Evolutionary conservation across 2,329 filamentous ascomycete genomes (phyloP).

Genomic region (Claviceps africana): DNA sequence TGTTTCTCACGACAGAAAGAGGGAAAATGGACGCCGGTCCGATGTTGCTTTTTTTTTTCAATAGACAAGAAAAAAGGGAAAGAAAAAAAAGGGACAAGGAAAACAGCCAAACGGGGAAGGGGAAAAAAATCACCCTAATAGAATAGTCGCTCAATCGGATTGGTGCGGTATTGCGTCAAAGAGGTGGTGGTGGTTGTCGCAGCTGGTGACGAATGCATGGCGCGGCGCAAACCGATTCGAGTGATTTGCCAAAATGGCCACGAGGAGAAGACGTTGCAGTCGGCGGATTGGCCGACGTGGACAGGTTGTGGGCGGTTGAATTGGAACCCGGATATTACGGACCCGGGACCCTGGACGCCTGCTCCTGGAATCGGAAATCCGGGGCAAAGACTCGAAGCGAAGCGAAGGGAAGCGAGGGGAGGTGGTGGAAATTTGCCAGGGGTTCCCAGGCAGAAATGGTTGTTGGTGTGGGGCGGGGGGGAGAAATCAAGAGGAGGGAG

Average conservation of each 20-base stretch:
- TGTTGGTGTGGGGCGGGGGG: no score
- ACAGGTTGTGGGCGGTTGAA: background rate
- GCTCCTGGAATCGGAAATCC: background rate
- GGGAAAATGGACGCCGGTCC: background rate
- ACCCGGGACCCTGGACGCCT: no score
- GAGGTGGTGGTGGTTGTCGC: background rate
- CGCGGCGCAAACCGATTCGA: constrained; percentile 1
- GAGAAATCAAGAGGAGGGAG: no score
- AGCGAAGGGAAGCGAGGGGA: no score
- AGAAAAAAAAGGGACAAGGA: background rate
- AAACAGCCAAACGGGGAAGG: no score
- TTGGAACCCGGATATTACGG: background rate
- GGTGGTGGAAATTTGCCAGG: no score
- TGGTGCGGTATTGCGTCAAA: background rate
- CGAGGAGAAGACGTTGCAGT: background rate
- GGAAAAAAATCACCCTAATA: no score
- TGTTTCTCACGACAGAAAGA: background rate
- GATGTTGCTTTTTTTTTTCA: background rate
- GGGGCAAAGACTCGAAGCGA: background rate
- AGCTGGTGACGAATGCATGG: background rate
- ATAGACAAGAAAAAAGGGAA: background rate
- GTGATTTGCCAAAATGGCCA: background rate
- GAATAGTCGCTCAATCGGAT: no score
- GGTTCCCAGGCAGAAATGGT: no score
- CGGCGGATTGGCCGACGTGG: background rate